Evolutionary conservation across 2,329 filamentous ascomycete species (phyloP).

Genomic region (Aspergillus tamarii): DNA sequence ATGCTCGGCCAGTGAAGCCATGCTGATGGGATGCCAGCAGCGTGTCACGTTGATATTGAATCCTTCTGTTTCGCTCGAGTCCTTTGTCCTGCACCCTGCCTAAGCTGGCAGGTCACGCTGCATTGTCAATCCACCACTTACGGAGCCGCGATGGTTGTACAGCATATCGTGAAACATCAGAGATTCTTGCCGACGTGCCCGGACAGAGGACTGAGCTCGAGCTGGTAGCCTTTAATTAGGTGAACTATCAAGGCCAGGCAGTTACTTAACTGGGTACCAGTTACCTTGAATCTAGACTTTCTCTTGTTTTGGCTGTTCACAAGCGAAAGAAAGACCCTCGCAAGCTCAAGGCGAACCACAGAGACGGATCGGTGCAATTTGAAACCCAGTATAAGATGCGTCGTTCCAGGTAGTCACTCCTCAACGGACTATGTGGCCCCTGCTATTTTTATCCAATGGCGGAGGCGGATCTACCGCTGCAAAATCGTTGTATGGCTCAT

Average conservation of each 20-base stretch:
- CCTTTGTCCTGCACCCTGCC: not conserved
- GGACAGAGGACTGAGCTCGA: not conserved
- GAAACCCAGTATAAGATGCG: not conserved
- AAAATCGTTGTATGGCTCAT: slow-evolving; percentile 2
- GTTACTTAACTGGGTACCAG: not conserved
- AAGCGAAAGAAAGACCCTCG: not conserved
- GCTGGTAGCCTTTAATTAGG: not conserved
- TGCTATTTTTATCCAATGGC: slow-evolving; percentile 9
- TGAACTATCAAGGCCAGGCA: not conserved
- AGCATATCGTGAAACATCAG: slow-evolving; percentile 3
- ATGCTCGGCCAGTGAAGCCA: not conserved
- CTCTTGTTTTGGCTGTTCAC: not conserved
- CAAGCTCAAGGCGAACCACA: not conserved
- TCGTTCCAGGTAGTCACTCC: not conserved
- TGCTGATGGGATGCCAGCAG: not conserved
- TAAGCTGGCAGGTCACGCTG: slow-evolving; percentile 7
- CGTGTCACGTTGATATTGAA: slow-evolving; percentile 1
- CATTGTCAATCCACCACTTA: slow-evolving; percentile 6
- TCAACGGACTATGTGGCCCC: slow-evolving; percentile 1
- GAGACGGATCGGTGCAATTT: slow-evolving; percentile 5
- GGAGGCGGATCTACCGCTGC: slow-evolving; percentile 6
- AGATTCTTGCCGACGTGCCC: not conserved
- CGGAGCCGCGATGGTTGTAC: slow-evolving; percentile 3
- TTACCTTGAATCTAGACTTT: slow-evolving; percentile 1
- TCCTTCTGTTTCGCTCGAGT: not conserved